Evolutionary conservation across 2,329 filamentous ascomycete genomes (phyloP), one percentile per base, ranked within the genome.

Genomic region (Fonsecaea pedrosoi): DNA sequence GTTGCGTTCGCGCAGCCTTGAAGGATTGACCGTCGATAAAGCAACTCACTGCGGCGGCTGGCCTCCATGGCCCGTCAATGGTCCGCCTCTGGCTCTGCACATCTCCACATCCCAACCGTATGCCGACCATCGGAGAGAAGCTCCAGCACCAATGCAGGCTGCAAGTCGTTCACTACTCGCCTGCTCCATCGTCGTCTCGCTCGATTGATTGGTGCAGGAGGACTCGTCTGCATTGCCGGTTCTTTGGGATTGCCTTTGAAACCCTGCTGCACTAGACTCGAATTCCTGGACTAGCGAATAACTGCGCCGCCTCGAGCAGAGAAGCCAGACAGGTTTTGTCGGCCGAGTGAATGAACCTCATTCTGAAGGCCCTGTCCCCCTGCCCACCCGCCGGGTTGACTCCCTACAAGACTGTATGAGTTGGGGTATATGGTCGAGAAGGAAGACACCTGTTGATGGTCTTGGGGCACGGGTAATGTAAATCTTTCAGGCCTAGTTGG

Each of bases 1-100:
- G 92, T 97, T 5, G 95, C 94, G 13, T 97, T 97, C 81, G 65
- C 62, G 21, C 30, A 71, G 63, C 64, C 59, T 50, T 62, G 18
- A 50, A 6, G 18, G 18, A 50, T 25, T 50, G 25, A 3, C 25
- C 25, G 25, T 25, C 25, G 25, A 25, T 25, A 3, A 0, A 38
- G 8, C 37, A 38, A 21, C 18, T 4, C 45, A 50, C 45, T 50
- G 2, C 18, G 8, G 13, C 9, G 18, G 10, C 10, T 21, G 21
- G 21, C 18, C 10, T 3, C 25, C 18, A 10, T 50, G 45, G 18
- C 21, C 30, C 3, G 21, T 4, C 5, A 12, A 12, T 25, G 18
- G 45, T 21, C 25, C 25, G 2, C 25, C 25, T 25, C 25, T 25
- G 2, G 25, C 4, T 1, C 18, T 12, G 6, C 2, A 25, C 45